These are phyloP conservation scores for Scheffersomyces cryptocercus DNA, from an alignment of 1,139 yeast genomes.

Conservation along the genomic window DNA sequence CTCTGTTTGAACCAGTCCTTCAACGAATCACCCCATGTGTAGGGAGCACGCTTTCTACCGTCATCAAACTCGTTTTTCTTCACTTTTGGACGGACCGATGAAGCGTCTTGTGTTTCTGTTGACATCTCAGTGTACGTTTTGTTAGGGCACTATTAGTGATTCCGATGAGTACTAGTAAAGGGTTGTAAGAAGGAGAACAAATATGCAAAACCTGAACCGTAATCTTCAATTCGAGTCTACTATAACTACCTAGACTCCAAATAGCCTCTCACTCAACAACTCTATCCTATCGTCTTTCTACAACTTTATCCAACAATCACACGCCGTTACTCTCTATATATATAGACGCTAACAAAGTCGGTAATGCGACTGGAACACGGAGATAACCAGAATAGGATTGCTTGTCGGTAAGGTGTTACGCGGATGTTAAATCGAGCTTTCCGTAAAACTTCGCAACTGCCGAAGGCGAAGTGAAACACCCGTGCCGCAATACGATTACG, in stretches of 20 bases:
- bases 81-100: not conserved
- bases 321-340: not conserved
- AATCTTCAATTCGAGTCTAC: not conserved
- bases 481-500: too few relatives aligned
- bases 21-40: slow-evolving; percentile 34
- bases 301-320: too few relatives aligned
- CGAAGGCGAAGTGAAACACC: too few relatives aligned
- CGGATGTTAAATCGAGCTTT: too few relatives aligned
- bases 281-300: not conserved
- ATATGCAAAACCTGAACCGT: not conserved
- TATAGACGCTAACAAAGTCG: not conserved
- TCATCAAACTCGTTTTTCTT: slow-evolving; percentile 15
- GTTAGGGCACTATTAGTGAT: too few relatives aligned
- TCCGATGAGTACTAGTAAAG: too few relatives aligned
- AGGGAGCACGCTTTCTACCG: slow-evolving; percentile 19
- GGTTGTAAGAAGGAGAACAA: not conserved
- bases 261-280: not conserved
- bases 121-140: not conserved
- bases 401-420: not conserved
- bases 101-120: not conserved
- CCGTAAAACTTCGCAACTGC: too few relatives aligned
- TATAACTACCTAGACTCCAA: not conserved
- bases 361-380: slow-evolving; percentile 4
- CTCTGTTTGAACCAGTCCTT: slow-evolving; percentile 42
- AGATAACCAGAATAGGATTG: not conserved